phyloP scores from a whole-genome alignment of 1,284 basidiomycete species.

The Pseudozyma pruni region DNA sequence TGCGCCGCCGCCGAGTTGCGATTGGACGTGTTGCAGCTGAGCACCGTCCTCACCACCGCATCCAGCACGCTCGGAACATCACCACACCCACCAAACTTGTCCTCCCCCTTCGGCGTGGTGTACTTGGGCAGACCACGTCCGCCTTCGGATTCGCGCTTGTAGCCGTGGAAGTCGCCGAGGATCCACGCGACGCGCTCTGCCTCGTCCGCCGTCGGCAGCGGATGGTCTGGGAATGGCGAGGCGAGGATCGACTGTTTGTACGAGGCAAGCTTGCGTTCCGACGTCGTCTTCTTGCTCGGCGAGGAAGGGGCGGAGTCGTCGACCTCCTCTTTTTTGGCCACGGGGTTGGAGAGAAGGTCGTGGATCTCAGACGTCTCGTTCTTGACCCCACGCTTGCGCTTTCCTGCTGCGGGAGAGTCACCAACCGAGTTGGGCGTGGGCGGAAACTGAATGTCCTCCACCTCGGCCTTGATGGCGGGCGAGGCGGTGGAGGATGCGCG shows the following conservation, averaged over 20 bases:
- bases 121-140: slow-evolving; percentile 41
- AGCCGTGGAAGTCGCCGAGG: slow-evolving; percentile 57
- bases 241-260: slow-evolving; percentile 44
- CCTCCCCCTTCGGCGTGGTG: slow-evolving; percentile 30
- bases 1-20: slow-evolving; percentile 77
- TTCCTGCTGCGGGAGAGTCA: not conserved
- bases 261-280: slow-evolving; percentile 49
- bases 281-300: slow-evolving; percentile 23
- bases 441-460: slow-evolving; percentile 8
- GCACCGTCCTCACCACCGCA: slow-evolving; percentile 77
- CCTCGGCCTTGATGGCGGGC: slow-evolving; percentile 11
- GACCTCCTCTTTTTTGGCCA: slow-evolving; percentile 7
- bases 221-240: slow-evolving; percentile 53
- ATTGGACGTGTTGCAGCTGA: slow-evolving; percentile 79
- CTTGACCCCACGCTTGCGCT: slow-evolving; percentile 22
- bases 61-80: slow-evolving; percentile 72
- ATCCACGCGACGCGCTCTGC: slow-evolving; percentile 57
- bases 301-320: not conserved
- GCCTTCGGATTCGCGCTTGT: slow-evolving; percentile 43
- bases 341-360: slow-evolving; percentile 7
- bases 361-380: slow-evolving; percentile 6
- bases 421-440: slow-evolving; percentile 7
- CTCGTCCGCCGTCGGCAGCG: slow-evolving; percentile 50
- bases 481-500: slow-evolving; percentile 7
- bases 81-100: slow-evolving; percentile 54